Evolutionary conservation across 2,329 filamentous ascomycete genomes (phyloP), one percentile per base, ranked within the genome.

Genomic region (Malbranchea zuffiana): DNA sequence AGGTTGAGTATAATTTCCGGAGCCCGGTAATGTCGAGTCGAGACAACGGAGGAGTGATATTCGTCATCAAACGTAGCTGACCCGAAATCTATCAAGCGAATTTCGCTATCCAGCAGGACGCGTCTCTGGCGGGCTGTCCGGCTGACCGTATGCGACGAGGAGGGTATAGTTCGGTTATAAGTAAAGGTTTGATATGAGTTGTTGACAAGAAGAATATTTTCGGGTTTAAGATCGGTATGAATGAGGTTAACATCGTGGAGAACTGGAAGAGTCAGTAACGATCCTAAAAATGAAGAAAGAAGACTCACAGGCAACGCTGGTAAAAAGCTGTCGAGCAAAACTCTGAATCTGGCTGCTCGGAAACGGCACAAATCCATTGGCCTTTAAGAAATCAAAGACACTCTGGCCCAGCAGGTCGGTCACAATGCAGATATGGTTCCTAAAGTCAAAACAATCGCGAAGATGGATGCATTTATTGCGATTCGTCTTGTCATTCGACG

Each of bases 341-440:
- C 76, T 88, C 60, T 96, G 90, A 41, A 98, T 98, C 61, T 98
- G 90, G 47, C 87, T 95, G 68, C 92, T 96, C 8, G 90, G 90
- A 54, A 98, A 98, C 1, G 90, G 90, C 12, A 94, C 86, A 55
- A 98, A 98, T 46, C 76, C 74, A 55, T 96, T 96, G 53, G 80
- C 79, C 66, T 98, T 98, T 32, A 98, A 71, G 50, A 98, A 98
- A 62, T 98, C 90, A 57, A 98, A 98, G 35, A 98, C 88, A 51
- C 88, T 96, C 55, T 95, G 88, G 32, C 88, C 88, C 20, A 96
- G 74, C 11, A 81, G 62, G 55, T 80, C 77, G 10, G 77, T 81
- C 50, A 81, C 77, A 43, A 81, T 81, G 69, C 90, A 98, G 49
- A 98, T 96, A 56, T 98, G 90, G 40, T 92, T 90, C 32, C 87